Percentiles rank a stretch among this genome's conserved stretches.
Evolutionary conservation across 2,329 filamentous ascomycete species (phyloP).

Genomic region (Pestalotiopsis fici): DNA sequence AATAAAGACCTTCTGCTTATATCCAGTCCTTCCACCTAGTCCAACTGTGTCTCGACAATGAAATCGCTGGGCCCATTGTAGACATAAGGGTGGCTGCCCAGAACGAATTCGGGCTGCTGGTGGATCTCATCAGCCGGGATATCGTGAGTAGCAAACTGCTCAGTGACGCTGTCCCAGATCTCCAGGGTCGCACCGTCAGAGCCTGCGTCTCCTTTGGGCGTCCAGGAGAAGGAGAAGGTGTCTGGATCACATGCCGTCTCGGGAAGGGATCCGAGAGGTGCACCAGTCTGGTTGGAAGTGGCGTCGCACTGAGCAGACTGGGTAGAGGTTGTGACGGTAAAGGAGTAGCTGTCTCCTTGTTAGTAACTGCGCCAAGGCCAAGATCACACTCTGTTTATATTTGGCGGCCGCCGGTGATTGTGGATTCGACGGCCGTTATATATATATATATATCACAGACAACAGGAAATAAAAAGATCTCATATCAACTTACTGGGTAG

Average conservation of each 20-base stretch:
- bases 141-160: neutral
- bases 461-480: neutral
- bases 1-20: neutral
- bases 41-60: neutral
- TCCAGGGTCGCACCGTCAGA: neutral
- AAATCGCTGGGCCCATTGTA: neutral
- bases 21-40: neutral
- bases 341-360: neutral
- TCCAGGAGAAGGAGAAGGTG: slow-evolving; percentile 1
- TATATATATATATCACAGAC: neutral
- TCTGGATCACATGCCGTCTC: neutral
- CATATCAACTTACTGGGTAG: neutral
- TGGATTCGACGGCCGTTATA: neutral
- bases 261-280: neutral
- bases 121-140: neutral
- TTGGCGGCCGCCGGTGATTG: neutral
- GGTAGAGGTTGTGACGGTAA: neutral
- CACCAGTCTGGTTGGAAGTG: neutral
- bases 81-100: neutral
- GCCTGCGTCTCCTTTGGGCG: neutral
- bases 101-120: neutral
- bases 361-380: neutral
- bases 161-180: neutral
- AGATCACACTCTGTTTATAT: too few relatives aligned
- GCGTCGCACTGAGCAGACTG: neutral